These are phyloP conservation scores for Penicillium sp. DNA, from an alignment of 2,329 filamentous ascomycete genomes.

Conservation along the genomic window DNA sequence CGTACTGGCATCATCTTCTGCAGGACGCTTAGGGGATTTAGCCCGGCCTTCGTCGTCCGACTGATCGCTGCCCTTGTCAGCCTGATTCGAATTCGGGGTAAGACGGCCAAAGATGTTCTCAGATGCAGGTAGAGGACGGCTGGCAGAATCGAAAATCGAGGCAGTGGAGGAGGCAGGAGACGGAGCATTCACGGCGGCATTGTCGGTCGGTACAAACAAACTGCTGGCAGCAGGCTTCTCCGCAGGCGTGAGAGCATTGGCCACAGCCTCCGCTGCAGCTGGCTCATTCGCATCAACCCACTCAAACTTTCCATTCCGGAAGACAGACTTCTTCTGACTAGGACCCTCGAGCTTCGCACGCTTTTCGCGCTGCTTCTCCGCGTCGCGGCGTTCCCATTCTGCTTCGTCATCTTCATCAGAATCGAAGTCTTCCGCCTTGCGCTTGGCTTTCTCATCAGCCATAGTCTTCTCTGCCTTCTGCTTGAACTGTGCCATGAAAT, in stretches of 20 bases:
- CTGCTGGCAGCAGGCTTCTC: conserved; percentile 4
- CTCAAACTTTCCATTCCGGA: conserved; percentile 36
- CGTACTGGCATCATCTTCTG: conserved; percentile 26
- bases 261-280: conserved; percentile 9
- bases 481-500: conserved; percentile 49
- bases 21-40: conserved; percentile 21
- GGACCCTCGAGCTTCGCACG: conserved; percentile 43
- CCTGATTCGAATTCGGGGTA: conserved; percentile 29
- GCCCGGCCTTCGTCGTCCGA: conserved; percentile 20
- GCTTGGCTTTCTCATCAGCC: conserved; percentile 50
- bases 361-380: conserved; percentile 50
- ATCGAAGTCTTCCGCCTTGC: conserved; percentile 55
- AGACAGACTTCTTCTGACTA: conserved; percentile 36
- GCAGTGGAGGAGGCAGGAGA: conserved; percentile 17
- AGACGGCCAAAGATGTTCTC: conserved; percentile 44
- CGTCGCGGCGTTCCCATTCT: conserved; percentile 51
- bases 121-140: conserved; percentile 30
- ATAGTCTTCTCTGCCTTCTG: conserved; percentile 42
- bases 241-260: not conserved
- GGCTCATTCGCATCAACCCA: conserved; percentile 32
- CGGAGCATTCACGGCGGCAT: conserved; percentile 1
- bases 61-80: conserved; percentile 31
- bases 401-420: conserved; percentile 55
- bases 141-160: conserved; percentile 35
- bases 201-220: conserved; percentile 1